phyloP scores from a whole-genome alignment of 1,284 basidiomycete species.

The Apiotrichum laibachii region DNA sequence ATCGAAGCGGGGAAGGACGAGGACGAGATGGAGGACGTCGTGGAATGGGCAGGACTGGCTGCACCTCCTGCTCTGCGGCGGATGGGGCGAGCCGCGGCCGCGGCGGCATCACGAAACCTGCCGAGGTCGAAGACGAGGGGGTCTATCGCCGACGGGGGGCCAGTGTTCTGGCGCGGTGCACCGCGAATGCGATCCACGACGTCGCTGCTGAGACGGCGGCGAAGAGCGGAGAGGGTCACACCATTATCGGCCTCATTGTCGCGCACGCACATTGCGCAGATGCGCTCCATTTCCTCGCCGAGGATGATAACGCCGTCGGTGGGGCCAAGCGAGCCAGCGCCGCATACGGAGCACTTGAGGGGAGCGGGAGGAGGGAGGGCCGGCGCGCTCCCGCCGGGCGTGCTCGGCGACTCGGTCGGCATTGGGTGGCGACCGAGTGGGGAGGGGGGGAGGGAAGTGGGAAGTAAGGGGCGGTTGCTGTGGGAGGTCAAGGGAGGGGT shows the following conservation, averaged over 20 bases:
- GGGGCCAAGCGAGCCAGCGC: conserved; percentile 23
- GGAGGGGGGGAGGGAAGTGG: too few relatives aligned
- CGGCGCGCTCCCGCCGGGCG: conserved; percentile 10
- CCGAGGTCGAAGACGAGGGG: conserved; percentile 5
- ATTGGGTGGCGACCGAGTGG: conserved; percentile 22
- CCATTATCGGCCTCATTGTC: neutral
- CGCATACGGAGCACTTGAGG: conserved; percentile 45
- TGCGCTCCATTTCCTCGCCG: conserved; percentile 31
- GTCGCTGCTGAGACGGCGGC: conserved; percentile 3
- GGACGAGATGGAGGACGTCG: neutral
- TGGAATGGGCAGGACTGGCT: neutral
- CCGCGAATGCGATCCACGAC: conserved; percentile 4
- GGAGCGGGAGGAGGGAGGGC: conserved; percentile 19
- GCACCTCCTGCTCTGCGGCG: neutral
- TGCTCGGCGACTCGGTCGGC: conserved; percentile 41
- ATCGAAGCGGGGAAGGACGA: neutral
- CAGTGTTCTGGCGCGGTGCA: neutral
- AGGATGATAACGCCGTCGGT: conserved; percentile 25
- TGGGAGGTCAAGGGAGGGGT: neutral
- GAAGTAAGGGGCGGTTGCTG: neutral
- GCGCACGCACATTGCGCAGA: conserved; percentile 37
- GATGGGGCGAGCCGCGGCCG: neutral
- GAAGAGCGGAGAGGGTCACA: conserved; percentile 10
- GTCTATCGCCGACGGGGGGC: neutral
- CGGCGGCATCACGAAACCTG: conserved; percentile 1